A percentile compares a stretch with the other conserved stretches of the same genome.
Conservation (phyloP, 73 alveolate genomes). For the Breviolum minutum region DNA sequence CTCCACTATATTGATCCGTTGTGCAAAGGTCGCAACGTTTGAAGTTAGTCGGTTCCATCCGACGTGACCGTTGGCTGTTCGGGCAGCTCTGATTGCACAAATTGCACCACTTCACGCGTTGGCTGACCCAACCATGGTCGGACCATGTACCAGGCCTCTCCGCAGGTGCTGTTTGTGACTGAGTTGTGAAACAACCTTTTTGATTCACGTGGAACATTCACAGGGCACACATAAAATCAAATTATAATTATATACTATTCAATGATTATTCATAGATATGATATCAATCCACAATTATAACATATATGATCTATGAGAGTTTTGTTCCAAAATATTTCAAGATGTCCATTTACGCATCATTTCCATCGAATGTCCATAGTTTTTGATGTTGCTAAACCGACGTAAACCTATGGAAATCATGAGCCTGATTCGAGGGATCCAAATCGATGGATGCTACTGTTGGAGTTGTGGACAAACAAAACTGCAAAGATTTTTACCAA, state of each 20-base stretch:
- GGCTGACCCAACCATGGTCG: constrained; percentile 70
- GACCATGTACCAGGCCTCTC: constrained; percentile 77
- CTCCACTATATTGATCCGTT: neutral
- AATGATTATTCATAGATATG: neutral
- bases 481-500: too few relatives aligned
- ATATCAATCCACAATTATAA: neutral
- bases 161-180: neutral
- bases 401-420: too few relatives aligned
- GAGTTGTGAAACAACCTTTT: too few relatives aligned
- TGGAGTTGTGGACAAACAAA: too few relatives aligned
- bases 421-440: too few relatives aligned
- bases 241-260: neutral
- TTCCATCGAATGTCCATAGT: too few relatives aligned
- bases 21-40: constrained; percentile 18
- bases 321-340: too few relatives aligned
- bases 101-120: constrained; percentile 71
- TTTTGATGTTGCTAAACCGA: too few relatives aligned
- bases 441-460: too few relatives aligned
- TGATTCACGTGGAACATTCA: neutral
- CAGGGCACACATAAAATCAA: neutral
- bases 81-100: constrained; percentile 47
- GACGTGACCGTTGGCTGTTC: neutral
- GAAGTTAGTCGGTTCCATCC: constrained; percentile 32
- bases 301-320: too few relatives aligned
- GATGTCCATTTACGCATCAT: too few relatives aligned